Base-by-base conservation (phyloP, 2,329 filamentous ascomycete genomes). In the Colletotrichum sidae region DNA sequence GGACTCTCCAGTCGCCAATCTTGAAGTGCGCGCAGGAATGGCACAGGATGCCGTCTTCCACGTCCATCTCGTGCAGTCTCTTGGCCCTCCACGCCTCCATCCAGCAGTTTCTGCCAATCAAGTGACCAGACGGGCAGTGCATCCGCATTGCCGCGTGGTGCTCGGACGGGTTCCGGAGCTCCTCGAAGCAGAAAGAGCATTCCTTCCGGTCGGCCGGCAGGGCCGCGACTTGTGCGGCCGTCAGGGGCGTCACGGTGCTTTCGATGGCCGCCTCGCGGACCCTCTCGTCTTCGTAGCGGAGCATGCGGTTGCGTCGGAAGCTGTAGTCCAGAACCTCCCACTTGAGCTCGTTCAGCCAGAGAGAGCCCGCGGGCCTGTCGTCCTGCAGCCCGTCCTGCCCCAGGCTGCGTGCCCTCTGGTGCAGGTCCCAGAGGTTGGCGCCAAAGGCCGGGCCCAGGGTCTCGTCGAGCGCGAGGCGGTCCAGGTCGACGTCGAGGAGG, bases 81-180 rank as follows among this genome's bases (percentile, higher is more conserved):
- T 52, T 54, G 34, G 10, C 12, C 6, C 63, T 46, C 11, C 25
- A 38, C 9, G 37, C 8, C 8, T 13, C 17, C 46, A 47, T 57
- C 58, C 52, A 66, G 53, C 63, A 66, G 2, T 53, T 66, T 39
- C 25, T 63, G 7, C 63, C 63, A 7, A 57, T 13, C 2, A 17
- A 7, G 33, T 66, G 63, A 13, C 37, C 8, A 8, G 38, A 11
- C 10, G 35, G 15, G 42, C 63, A 63, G 15, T 38, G 56, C 13
- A 66, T 4, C 9, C 46, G 51, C 37, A 63, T 34, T 12, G 46
- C 52, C 9, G 41, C 59, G 47, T 63, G 63, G 12, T 45, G 13
- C 9, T 51, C 44, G 7, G 7, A 15, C 33, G 50, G 57, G 9
- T 17, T 8, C 6, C 11, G 34, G 38, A 61, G 10, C 3, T 47